Evolutionary conservation across 2,329 filamentous ascomycete species (phyloP), one percentile per base, ranked within the genome.

Genomic region (Neodidymelliopsis sp.): DNA sequence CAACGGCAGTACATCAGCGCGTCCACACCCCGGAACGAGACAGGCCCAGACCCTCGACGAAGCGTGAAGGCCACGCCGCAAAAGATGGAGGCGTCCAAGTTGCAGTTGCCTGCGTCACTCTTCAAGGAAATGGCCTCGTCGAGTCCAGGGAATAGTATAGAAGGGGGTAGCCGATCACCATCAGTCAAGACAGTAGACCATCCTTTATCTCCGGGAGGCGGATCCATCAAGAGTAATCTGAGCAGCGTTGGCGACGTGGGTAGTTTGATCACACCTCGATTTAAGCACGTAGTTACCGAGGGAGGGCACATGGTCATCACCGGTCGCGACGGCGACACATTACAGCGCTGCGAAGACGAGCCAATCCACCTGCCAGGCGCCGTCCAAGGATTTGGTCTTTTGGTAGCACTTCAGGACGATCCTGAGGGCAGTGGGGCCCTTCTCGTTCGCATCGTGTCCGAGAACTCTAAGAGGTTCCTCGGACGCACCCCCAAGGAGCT

Each of bases 331-430:
- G 87, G 85, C 2, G 81, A 84, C 2, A 83, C 81, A 1, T 75
- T 94, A 33, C 89, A 95, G 66, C 82, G 85, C 41, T 96, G 91
- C 65, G 91, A 96, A 70, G 91, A 96, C 63, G 91, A 96, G 63
- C 91, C 91, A 0, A 96, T 96, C 19, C 90, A 93, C 57, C 87
- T 91, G 1, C 91, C 91, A 1, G 91, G 91, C 24, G 89, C 89
- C 1, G 75, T 92, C 0, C 91, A 96, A 68, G 80, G 83, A 1
- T 96, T 96, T 60, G 91, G 91, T 1, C 78, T 89, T 4, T 76
- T 96, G 18, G 63, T 96, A 23, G 90, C 87, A 0, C 71, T 96
- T 15, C 82, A 86, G 43, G 88, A 92, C 67, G 85, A 90, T 43
- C 67, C 75, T 0, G 85, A 88, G 27, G 87, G 64, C 7, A 65